phyloP scores from a whole-genome alignment of 192 early-diverging fungal species.

The Backusella mclennaniae region DNA sequence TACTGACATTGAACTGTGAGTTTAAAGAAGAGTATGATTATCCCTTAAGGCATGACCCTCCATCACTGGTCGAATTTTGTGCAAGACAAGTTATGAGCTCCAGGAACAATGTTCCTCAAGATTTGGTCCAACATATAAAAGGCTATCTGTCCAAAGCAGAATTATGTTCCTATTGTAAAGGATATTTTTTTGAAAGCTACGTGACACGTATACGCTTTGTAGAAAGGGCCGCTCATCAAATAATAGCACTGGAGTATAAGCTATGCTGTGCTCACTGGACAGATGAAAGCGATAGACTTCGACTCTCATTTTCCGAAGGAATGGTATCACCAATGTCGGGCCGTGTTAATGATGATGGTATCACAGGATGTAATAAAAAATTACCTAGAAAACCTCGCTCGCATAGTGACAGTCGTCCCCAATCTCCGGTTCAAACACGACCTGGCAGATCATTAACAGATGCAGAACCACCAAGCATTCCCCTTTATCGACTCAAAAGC shows the following conservation, averaged over 20 bases:
- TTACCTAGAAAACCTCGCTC: neutral
- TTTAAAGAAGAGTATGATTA: slow-evolving; percentile 43
- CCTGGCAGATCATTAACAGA: neutral
- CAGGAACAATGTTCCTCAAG: slow-evolving; percentile 51
- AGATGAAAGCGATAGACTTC: slow-evolving; percentile 55
- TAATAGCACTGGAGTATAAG: slow-evolving; percentile 62
- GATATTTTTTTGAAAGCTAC: slow-evolving; percentile 69
- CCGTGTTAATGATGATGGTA: neutral
- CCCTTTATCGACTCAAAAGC: neutral
- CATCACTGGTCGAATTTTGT: slow-evolving; percentile 70
- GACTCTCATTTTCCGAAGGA: slow-evolving; percentile 35
- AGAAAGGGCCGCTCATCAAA: slow-evolving; percentile 50
- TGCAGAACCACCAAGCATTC: neutral
- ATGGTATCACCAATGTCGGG: neutral
- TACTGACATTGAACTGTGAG: slow-evolving; percentile 53
- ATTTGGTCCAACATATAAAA: slow-evolving; percentile 54
- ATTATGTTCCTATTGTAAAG: slow-evolving; percentile 70
- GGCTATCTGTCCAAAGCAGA: slow-evolving; percentile 61
- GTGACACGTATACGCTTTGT: slow-evolving; percentile 60
- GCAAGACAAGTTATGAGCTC: slow-evolving; percentile 69
- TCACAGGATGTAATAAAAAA: neutral
- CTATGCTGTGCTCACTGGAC: slow-evolving; percentile 77
- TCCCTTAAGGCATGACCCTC: slow-evolving; percentile 42
- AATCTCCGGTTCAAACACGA: neutral
- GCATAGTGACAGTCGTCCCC: neutral